Evolutionary conservation across 768 basidiomycete genomes (phyloP).

Genomic region (Ramaria rubella): DNA sequence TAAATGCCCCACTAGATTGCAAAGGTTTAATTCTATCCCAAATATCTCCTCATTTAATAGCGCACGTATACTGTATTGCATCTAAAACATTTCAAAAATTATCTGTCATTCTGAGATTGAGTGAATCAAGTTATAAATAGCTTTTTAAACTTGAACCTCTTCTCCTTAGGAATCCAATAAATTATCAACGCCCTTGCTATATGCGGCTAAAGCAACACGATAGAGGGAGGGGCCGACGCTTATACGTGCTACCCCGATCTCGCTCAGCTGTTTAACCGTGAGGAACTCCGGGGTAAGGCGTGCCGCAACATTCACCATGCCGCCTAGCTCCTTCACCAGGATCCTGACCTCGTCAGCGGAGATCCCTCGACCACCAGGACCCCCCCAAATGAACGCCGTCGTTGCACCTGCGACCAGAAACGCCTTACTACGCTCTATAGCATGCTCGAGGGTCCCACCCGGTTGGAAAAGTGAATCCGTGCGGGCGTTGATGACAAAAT

Average conservation of each 20-base stretch:
- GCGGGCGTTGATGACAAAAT: background rate
- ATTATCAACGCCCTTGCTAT: too few relatives aligned
- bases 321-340: constrained; percentile 10
- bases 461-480: constrained; percentile 7
- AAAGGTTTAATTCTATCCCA: too few relatives aligned
- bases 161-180: too few relatives aligned
- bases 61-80: too few relatives aligned
- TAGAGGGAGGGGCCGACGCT: constrained; percentile 7
- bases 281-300: constrained; percentile 1
- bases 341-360: constrained; percentile 4
- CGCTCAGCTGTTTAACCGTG: constrained; percentile 1
- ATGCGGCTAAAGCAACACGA: too few relatives aligned
- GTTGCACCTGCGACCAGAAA: constrained; percentile 14
- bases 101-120: too few relatives aligned
- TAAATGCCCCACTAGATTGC: too few relatives aligned
- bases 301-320: constrained; percentile 10
- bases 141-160: too few relatives aligned
- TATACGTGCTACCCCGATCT: constrained; percentile 9
- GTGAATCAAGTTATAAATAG: too few relatives aligned
- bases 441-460: constrained; percentile 7
- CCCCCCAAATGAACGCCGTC: constrained; percentile 16
- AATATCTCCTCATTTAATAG: too few relatives aligned
- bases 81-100: too few relatives aligned
- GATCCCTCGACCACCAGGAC: constrained; percentile 1
- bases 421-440: constrained; percentile 11